Percentiles rank a stretch among this genome's conserved stretches.
phyloP scores from a whole-genome alignment of 306 rosid genomes.

The Inga leiocalycina region DNA sequence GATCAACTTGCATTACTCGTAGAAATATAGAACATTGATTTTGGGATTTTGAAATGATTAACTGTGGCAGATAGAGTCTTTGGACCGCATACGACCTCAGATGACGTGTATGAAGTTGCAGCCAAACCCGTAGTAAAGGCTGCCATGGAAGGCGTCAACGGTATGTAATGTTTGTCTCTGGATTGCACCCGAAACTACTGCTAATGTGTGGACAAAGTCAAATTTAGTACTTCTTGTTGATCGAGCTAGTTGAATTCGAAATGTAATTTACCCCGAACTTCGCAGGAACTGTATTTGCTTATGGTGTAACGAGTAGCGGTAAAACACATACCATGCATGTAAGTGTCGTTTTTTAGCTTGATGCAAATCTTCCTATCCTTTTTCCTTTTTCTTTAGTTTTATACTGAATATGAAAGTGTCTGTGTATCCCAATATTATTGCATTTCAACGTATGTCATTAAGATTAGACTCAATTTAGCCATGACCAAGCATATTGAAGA shows the following conservation, averaged over 20 bases:
- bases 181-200: conserved; percentile 3
- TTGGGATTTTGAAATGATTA: conserved; percentile 39
- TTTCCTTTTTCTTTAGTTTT: conserved; percentile 1
- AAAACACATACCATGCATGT: conserved; percentile 99
- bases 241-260: conserved; percentile 31
- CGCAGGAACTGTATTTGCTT: conserved; percentile 98
- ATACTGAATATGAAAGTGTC: background rate
- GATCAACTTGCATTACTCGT: conserved; percentile 18
- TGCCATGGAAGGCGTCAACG: conserved; percentile 99
- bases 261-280: conserved; percentile 34
- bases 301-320: conserved; percentile 99
- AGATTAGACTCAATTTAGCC: background rate
- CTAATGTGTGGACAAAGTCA: conserved; percentile 9
- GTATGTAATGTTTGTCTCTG: conserved; percentile 46
- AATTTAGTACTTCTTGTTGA: conserved; percentile 23
- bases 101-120: conserved; percentile 93
- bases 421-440: background rate
- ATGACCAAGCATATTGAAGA: background rate
- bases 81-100: conserved; percentile 83
- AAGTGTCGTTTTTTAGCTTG: conserved; percentile 44
- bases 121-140: conserved; percentile 96
- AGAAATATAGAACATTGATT: conserved; percentile 31
- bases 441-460: conserved; percentile 26
- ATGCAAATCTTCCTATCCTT: conserved; percentile 16
- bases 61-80: conserved; percentile 86